phyloP scores from a whole-genome alignment of 805 yeast genomes.

The Kuraishia molischiana region DNA sequence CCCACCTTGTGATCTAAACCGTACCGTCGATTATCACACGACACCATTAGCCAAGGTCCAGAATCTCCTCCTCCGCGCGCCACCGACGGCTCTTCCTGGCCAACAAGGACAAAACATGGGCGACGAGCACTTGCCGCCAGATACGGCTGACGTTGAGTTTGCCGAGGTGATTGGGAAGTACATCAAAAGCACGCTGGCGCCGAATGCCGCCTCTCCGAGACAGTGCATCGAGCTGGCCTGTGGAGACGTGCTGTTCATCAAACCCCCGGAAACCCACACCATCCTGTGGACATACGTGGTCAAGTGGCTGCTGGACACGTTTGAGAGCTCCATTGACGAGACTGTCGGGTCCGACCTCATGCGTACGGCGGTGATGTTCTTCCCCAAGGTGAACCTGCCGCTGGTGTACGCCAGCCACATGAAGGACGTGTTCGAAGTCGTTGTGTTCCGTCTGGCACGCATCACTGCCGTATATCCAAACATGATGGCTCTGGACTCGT shows the following conservation, averaged over 20 bases:
- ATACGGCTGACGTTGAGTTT: not conserved
- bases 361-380: not conserved
- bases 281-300: not conserved
- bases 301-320: not conserved
- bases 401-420: not conserved
- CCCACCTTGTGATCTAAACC: no score
- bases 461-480: not conserved
- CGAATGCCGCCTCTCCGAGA: not conserved
- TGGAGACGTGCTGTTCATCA: not conserved
- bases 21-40: no score
- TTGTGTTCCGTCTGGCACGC: not conserved
- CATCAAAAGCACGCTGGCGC: not conserved
- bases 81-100: no score
- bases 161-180: not conserved
- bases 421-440: not conserved
- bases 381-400: not conserved
- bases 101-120: no score
- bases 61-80: no score
- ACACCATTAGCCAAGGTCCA: no score
- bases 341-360: not conserved
- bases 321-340: not conserved
- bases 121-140: not conserved
- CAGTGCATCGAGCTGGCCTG: not conserved
- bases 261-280: not conserved
- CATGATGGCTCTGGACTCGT: not conserved